Base-by-base conservation (phyloP, 1,284 basidiomycete genomes). In the Ceratobasidium sp. region DNA sequence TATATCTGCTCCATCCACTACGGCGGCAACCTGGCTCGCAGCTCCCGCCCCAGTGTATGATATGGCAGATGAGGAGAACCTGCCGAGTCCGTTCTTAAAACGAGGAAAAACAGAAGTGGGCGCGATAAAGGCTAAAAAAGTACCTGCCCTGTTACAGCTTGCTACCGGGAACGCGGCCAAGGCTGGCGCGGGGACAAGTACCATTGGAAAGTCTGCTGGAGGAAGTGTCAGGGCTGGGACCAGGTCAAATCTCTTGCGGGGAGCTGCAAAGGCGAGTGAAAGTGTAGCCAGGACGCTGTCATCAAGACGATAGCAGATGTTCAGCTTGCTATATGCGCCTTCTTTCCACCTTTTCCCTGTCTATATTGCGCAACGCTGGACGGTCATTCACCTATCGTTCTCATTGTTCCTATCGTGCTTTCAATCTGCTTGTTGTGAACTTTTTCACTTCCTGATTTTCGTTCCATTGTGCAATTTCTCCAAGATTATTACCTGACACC, bases 61-160 rank as follows among this genome's bases (percentile, higher is more conserved):
- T 82, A 80, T 91, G 6, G 86, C 86, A 1, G 92, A 95, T 81
- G 92, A 94, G 81, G 93, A 94, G 82, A 94, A 94, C 82, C 86
- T 95, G 0, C 94, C 94, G 0, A 93, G 91, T 79, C 94, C 94
- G 1, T 95, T 95, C 84, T 81, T 95, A 54, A 92, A 91, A 82
- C 66, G 73, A 39, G 56, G 68, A 23, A 73, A 73, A 42, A 47
- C 68, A 3, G 68, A 73, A 6, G 58, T 39, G 17, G 15, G 31
- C 5, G 23, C 42, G 15, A 31, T 28, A 3, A 73, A 73, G 39
- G 39, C 23, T 6, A 73, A 73, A 26, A 73, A 73, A 31, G 68
- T 73, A 10, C 68, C 68, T 20, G 68, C 56, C 20, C 42, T 73
- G 11, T 45, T 73, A 28, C 68, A 73, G 20, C 68, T 73, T 28